Evolutionary conservation across 768 basidiomycete species (phyloP).

Genomic region (Tylopilus sp.): DNA sequence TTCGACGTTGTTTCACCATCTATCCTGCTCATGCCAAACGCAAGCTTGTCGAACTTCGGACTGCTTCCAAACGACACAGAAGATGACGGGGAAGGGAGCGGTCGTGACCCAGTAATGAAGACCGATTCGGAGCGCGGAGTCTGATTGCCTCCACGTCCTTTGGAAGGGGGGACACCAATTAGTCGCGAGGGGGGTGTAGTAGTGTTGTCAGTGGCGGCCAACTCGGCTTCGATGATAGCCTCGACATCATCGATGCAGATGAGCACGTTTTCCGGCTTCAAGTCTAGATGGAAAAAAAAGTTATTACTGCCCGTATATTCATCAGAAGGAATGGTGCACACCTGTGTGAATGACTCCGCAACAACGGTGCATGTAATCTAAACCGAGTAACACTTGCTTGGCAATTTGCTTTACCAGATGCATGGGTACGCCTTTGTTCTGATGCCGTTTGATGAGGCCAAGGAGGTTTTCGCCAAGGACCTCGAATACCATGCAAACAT

Average conservation of each 20-base stretch:
- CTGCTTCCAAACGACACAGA: slow-evolving; percentile 66
- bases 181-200: slow-evolving; percentile 53
- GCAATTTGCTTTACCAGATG: slow-evolving; percentile 92
- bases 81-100: slow-evolving; percentile 82
- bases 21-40: slow-evolving; percentile 92
- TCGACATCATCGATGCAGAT: slow-evolving; percentile 98
- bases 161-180: slow-evolving; percentile 89
- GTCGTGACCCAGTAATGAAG: slow-evolving; percentile 91
- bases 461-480: slow-evolving; percentile 96
- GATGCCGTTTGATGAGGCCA: slow-evolving; percentile 95
- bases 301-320: background rate
- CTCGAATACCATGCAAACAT: slow-evolving; percentile 99
- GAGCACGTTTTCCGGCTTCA: slow-evolving; percentile 98
- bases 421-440: slow-evolving; percentile 97
- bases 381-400: slow-evolving; percentile 90
- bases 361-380: slow-evolving; percentile 97
- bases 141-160: slow-evolving; percentile 94
- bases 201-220: slow-evolving; percentile 42
- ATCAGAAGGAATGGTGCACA: slow-evolving; percentile 26
- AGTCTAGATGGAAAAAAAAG: slow-evolving; percentile 46
- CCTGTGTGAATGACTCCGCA: slow-evolving; percentile 97
- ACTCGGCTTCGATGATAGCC: slow-evolving; percentile 81
- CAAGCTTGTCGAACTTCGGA: slow-evolving; percentile 81
- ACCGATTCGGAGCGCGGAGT: slow-evolving; percentile 81
- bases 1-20: slow-evolving; percentile 44